Evolutionary conservation across 352 stramenopile genomes (phyloP).

Genomic region (Phytophthora macrochlamydospora): DNA sequence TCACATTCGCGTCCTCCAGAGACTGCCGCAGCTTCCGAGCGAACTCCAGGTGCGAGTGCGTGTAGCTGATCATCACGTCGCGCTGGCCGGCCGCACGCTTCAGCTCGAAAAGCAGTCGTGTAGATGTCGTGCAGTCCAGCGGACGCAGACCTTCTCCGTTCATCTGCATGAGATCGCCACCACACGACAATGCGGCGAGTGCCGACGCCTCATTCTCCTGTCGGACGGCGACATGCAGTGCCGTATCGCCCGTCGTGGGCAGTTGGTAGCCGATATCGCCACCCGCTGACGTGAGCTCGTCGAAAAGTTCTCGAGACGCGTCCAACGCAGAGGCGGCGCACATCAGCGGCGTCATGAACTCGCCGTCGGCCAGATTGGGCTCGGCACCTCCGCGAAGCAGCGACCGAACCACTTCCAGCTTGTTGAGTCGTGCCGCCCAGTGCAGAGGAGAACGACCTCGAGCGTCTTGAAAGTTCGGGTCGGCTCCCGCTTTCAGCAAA

Average conservation of each 20-base stretch:
- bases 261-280: conserved; percentile 70
- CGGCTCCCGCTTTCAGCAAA: conserved; percentile 53
- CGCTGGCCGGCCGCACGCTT: conserved; percentile 69
- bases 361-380: conserved; percentile 43
- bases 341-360: conserved; percentile 53
- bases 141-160: conserved; percentile 66
- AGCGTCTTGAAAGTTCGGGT: conserved; percentile 72
- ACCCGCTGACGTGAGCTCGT: conserved; percentile 44
- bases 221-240: conserved; percentile 66
- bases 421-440: conserved; percentile 68
- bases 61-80: conserved; percentile 88
- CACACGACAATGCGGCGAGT: conserved; percentile 54
- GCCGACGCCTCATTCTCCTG: conserved; percentile 60
- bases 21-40: conserved; percentile 67
- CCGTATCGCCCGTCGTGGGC: conserved; percentile 57
- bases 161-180: conserved; percentile 68
- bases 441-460: conserved; percentile 65
- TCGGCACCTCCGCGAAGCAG: conserved; percentile 44
- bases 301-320: conserved; percentile 26
- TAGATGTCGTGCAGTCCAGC: conserved; percentile 71
- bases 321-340: conserved; percentile 24
- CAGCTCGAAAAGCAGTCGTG: conserved; percentile 66
- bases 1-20: conserved; percentile 67
- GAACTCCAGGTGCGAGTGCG: conserved; percentile 77
- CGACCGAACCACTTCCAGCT: conserved; percentile 48